Base-by-base conservation (phyloP, 441 rosid genomes). In the Isatis lusitanica region DNA sequence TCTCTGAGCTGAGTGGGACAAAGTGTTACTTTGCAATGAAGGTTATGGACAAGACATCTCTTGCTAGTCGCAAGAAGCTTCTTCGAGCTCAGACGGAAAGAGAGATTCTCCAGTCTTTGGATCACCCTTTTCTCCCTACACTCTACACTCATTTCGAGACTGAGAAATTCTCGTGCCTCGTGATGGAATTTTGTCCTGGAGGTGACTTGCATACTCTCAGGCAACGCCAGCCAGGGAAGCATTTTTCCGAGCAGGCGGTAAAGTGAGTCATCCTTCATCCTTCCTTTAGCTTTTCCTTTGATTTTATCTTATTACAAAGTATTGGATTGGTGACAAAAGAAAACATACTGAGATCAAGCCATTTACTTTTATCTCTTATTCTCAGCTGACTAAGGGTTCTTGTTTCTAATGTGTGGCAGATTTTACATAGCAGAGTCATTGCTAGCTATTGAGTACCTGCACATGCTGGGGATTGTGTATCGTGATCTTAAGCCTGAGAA, bases 401-500 rank as follows among this genome's bases (percentile, higher is more conserved):
- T 9, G 28, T 26, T 63, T 66, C 71, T 62, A 52, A 77, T 76
- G 16, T 59, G 9, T 68, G 77, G 78, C 89, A 92, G 98, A 73
- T 92, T 92, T 78, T 92, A 92, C 73, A 86, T 90, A 33, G 98
- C 98, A 30, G 98, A 92, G 86, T 92, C 90, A 21, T 72, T 92
- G 74, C 80, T 92, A 59, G 87, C 98, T 60, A 55, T 92, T 74
- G 98, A 92, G 62, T 92, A 92, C 78, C 90, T 92, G 74, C 98
- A 92, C 78, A 92, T 92, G 98, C 88, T 92, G 18, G 98, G 98
- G 53, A 85, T 92, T 67, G 84, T 93, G 52, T 93, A 93, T 75
- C 93, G 97, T 0, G 98, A 90, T 78, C 93, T 92, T 48, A 92
- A 92, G 87, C 98, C 98, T 39, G 97, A 92, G 74, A 92, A 92